Base-by-base conservation (phyloP, 2,329 filamentous ascomycete species). In the Thermoascus crustaceus region DNA sequence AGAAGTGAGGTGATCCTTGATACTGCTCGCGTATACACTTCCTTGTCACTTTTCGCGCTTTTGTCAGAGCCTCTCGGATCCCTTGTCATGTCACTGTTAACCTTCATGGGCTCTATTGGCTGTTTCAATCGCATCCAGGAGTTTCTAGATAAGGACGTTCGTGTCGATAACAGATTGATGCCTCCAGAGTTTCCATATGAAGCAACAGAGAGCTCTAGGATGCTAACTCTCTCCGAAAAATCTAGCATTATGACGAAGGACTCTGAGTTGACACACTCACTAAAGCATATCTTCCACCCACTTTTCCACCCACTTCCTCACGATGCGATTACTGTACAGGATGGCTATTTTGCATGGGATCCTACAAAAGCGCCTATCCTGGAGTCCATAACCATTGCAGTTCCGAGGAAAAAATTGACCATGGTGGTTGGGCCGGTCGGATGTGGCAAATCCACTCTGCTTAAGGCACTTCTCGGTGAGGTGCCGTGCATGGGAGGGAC, bases 361-460 rank as follows among this genome's bases (percentile, higher is more conserved):
- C 43, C 50, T 4, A 55, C 63, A 14, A 61, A 64, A 29, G 53
- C 58, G 3, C 54, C 68, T 1, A 46, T 60, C 13, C 42, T 72
- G 25, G 60, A 63, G 22, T 51, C 55, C 10, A 60, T 71, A 36
- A 61, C 55, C 5, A 43, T 70, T 21, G 51, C 45, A 5, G 52
- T 71, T 20, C 55, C 63, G 16, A 58, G 58, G 13, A 58, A 59
- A 22, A 66, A 62, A 38, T 57, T 71, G 32, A 68, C 64, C 17
- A 66, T 71, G 49, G 47, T 73, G 7, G 57, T 72, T 37, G 70
- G 69, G 10, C 69, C 70, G 10, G 66, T 71, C 16, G 71, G 68
- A 4, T 71, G 65, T 39, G 71, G 71, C 3, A 75, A 74, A 40
- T 72, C 70, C 13, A 71, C 69, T 3, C 46, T 75, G 4, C 54